A percentile compares a stretch with the other conserved stretches of the same genome.
phyloP scores from a whole-genome alignment of 2,329 filamentous ascomycete species.

The Corniculantispora saksenae region DNA sequence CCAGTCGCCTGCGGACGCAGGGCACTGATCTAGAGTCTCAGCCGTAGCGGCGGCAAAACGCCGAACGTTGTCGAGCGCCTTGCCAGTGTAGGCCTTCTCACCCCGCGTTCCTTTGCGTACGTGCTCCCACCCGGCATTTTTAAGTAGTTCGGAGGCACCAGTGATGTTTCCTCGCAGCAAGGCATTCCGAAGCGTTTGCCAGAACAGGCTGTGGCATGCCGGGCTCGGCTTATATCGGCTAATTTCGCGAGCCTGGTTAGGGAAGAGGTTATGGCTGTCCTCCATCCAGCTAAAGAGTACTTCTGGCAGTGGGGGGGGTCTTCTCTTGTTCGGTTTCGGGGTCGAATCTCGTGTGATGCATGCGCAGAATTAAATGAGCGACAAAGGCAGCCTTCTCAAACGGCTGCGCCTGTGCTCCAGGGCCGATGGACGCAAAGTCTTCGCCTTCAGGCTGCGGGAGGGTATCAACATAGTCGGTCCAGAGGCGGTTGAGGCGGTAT shows the following conservation, averaged over 20 bases:
- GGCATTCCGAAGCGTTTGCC: constrained; percentile 77
- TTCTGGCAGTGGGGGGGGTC: constrained; percentile 65
- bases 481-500: constrained; percentile 53
- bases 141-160: constrained; percentile 67
- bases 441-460: constrained; percentile 52
- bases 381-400: constrained; percentile 78
- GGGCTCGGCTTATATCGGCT: constrained; percentile 68
- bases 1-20: constrained; percentile 72
- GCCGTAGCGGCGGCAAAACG: constrained; percentile 69
- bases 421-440: constrained; percentile 64
- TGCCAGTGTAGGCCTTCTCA: constrained; percentile 69
- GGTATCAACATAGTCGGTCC: constrained; percentile 55
- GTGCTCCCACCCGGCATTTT: constrained; percentile 75
- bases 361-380: constrained; percentile 73
- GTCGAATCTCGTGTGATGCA: constrained; percentile 67
- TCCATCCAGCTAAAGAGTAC: constrained; percentile 83
- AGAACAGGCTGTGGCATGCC: constrained; percentile 75
- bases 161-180: constrained; percentile 74
- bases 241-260: constrained; percentile 66
- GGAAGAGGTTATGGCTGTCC: constrained; percentile 70
- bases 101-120: constrained; percentile 68
- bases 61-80: constrained; percentile 76
- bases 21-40: constrained; percentile 71
- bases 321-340: constrained; percentile 40
- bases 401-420: constrained; percentile 59